phyloP scores from a whole-genome alignment of 2,329 filamentous ascomycete species.

The Apiospora phragmitis region DNA sequence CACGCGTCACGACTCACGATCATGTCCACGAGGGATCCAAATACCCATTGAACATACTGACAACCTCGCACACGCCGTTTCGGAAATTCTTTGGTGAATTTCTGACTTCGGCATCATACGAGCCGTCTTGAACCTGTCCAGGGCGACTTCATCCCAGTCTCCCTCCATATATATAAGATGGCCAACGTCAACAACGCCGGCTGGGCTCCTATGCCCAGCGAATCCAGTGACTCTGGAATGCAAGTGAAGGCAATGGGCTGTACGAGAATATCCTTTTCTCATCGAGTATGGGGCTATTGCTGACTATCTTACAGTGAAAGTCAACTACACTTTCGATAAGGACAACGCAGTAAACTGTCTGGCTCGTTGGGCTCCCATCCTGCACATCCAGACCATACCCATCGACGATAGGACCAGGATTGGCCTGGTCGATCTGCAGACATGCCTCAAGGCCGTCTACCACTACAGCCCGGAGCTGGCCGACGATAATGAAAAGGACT shows the following conservation, averaged over 20 bases:
- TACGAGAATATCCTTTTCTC: conserved; percentile 43
- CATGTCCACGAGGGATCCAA: conserved; percentile 3
- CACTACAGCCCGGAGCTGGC: conserved; percentile 83
- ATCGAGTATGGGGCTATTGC: not conserved
- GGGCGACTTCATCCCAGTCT: not conserved
- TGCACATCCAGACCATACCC: conserved; percentile 77
- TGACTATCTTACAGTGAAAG: conserved; percentile 69
- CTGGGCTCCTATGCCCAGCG: conserved; percentile 25
- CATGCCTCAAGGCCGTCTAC: conserved; percentile 80
- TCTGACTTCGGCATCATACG: not conserved
- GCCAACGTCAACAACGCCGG: conserved; percentile 23
- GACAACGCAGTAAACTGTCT: conserved; percentile 87
- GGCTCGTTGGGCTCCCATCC: conserved; percentile 76
- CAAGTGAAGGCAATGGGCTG: conserved; percentile 66
- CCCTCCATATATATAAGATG: conserved; percentile 1
- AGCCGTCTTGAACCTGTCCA: not conserved
- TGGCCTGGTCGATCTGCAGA: conserved; percentile 82
- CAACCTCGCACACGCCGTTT: not conserved
- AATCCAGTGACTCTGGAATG: conserved; percentile 49
- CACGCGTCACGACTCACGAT: conserved; percentile 11
- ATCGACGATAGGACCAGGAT: conserved; percentile 82
- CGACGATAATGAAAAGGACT: conserved; percentile 72
- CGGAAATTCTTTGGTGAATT: not conserved
- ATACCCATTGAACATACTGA: not conserved
- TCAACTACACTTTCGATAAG: conserved; percentile 93